phyloP scores from a whole-genome alignment of 2,329 filamentous ascomycete genomes.

The Immersiporthe knoxdaviesiana region DNA sequence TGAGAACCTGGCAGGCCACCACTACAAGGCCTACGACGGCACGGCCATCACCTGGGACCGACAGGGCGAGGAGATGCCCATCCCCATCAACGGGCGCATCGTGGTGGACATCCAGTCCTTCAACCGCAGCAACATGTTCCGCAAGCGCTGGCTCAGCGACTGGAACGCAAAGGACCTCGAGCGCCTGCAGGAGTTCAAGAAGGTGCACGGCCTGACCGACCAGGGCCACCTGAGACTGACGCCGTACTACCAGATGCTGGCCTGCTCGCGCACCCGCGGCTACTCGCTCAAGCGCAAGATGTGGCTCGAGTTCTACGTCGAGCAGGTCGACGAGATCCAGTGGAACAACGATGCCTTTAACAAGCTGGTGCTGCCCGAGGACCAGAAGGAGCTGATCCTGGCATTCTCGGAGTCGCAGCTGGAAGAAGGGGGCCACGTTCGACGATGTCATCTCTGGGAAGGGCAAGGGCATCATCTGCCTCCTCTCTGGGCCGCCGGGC shows the following conservation, averaged over 20 bases:
- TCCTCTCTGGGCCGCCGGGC: constrained; percentile 52
- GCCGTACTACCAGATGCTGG: constrained; percentile 41
- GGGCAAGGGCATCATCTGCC: constrained; percentile 54
- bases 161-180: constrained; percentile 41
- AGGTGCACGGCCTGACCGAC: constrained; percentile 29
- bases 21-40: constrained; percentile 51
- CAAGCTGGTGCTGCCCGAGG: constrained; percentile 51
- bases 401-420: constrained; percentile 55
- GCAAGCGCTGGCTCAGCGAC: constrained; percentile 37
- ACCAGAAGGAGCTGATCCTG: constrained; percentile 55
- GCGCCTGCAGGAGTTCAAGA: constrained; percentile 35
- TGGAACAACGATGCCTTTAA: constrained; percentile 55
- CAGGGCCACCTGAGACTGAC: constrained; percentile 36
- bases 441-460: constrained; percentile 59
- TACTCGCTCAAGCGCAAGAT: constrained; percentile 53
- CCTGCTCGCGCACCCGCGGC: constrained; percentile 44
- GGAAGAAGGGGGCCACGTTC: constrained; percentile 45
- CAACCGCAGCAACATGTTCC: constrained; percentile 41
- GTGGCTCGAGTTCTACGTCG: constrained; percentile 55
- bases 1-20: constrained; percentile 49
- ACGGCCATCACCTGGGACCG: constrained; percentile 43
- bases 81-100: constrained; percentile 42
- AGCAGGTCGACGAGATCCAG: constrained; percentile 47
- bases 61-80: constrained; percentile 39
- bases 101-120: constrained; percentile 45